A percentile compares a stretch with the other conserved stretches of the same genome.
Evolutionary conservation across 768 basidiomycete genomes (phyloP).

Genomic region (Phanerochaete sordida): DNA sequence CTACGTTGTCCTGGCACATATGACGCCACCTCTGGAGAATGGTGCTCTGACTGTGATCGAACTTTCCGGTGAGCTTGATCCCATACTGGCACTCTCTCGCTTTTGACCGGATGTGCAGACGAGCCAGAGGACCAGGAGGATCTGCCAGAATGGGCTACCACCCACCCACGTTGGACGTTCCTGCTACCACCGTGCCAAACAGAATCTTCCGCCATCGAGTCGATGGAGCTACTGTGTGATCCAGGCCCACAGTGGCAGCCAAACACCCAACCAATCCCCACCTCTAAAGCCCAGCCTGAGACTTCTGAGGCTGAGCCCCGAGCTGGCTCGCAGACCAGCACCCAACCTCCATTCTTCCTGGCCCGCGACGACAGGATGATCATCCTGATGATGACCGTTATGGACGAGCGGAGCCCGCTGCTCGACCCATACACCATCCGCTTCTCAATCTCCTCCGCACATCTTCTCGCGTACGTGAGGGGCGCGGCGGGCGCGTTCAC

Average conservation of each 20-base stretch:
- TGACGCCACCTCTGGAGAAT: background rate
- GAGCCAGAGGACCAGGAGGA: background rate
- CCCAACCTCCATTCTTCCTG: background rate
- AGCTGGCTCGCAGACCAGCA: background rate
- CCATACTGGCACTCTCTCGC: background rate
- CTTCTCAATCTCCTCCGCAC: conserved; percentile 1
- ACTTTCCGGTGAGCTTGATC: background rate
- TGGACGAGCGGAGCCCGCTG: background rate
- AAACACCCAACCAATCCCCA: background rate
- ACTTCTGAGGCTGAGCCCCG: background rate
- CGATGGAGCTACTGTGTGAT: background rate
- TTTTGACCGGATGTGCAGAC: background rate
- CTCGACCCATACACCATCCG: background rate
- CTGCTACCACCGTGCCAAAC: background rate
- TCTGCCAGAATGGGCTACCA: background rate
- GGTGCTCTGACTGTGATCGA: background rate
- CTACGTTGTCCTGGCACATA: conserved; percentile 6
- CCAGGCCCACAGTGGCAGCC: background rate
- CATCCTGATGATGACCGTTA: background rate
- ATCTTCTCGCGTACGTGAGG: background rate
- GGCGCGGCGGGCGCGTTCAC: background rate
- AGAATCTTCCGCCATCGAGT: background rate
- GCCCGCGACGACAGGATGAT: background rate
- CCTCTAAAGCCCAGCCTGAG: background rate
- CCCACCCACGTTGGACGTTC: background rate